Evolutionary conservation across 2,329 filamentous ascomycete genomes (phyloP), one percentile per base, ranked within the genome.

Genomic region (Botrytis pseudocinerea): DNA sequence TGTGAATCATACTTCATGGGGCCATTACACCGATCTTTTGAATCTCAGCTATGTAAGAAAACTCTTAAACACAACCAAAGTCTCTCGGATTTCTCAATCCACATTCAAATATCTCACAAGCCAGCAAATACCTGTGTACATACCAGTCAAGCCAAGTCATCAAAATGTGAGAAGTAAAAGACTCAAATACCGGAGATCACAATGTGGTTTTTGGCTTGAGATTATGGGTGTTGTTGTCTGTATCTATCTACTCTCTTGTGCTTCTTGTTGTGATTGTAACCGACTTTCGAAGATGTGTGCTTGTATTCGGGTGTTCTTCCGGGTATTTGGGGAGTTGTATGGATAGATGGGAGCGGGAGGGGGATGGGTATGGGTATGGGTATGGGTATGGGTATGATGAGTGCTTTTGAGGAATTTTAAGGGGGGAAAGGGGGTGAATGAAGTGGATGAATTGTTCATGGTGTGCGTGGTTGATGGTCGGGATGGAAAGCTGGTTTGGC

Each of bases 341-440:
- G n/a, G 51, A 54, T 54, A n/a, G n/a, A n/a, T n/a, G n/a, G n/a
- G n/a, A n/a, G n/a, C n/a, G n/a, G n/a, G n/a, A n/a, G n/a, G 16
- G 51, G 7, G 4, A 28, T 7, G 2, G 2, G 25, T 1, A 35
- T 35, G 35, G 35, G 35, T 1, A 35, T 35, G 35, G 4, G 35
- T 1, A 7, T 14, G 1, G 48, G 25, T n/a, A 1, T 14, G 12
- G 0, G 12, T 14, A n/a, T 1, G 22, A n/a, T 51, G 48, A 35
- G 0, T 25, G 32, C 32, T 32, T 32, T 32, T 32, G 32, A 32
- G 32, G 10, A 2, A n/a, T 51, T 51, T 2, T 3, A 32, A 6
- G 4, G 10, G 25, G 25, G 2, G 10, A 4, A 1, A 25, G 4
- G 25, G 12, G 48, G 2, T n/a, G 22, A 1, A 14, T 51, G 12